Evolutionary conservation across 176 grass and related monocot genomes (phyloP).

Genomic region (Raddia guianensis): DNA sequence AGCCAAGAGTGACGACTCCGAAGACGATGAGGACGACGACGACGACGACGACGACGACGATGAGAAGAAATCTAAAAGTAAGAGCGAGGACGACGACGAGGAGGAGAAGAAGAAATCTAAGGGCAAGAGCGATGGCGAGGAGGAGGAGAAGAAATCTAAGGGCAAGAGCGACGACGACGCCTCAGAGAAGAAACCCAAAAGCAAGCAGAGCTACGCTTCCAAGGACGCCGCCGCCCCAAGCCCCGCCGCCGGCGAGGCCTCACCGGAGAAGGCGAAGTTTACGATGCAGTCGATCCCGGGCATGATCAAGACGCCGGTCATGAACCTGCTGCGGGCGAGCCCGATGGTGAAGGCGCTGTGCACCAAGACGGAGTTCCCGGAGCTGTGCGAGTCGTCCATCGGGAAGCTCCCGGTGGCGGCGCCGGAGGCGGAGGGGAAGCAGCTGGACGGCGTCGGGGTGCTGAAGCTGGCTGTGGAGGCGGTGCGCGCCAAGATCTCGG

Average conservation of each 20-base stretch:
- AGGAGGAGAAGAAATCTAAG: no score
- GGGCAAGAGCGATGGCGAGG: background rate
- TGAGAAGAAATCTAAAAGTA: background rate
- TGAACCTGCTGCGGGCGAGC: constrained; percentile 11
- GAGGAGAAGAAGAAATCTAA: background rate
- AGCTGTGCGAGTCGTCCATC: constrained; percentile 48
- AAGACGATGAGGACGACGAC: background rate
- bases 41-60: background rate
- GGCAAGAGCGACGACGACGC: background rate
- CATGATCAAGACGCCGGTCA: background rate
- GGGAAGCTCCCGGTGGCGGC: background rate
- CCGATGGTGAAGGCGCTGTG: constrained; percentile 41
- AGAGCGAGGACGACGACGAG: background rate
- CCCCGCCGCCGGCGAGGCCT: background rate
- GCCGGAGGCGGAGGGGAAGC: background rate
- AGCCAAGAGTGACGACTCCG: background rate
- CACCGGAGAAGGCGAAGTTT: background rate
- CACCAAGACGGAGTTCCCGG: constrained; percentile 32
- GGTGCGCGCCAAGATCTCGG: constrained; percentile 24
- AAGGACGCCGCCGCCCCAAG: background rate
- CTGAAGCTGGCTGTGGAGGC: constrained; percentile 54
- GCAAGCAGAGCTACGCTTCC: background rate
- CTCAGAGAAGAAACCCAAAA: background rate
- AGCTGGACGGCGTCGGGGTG: constrained; percentile 24
- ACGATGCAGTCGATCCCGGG: background rate